Evolutionary conservation across 2,329 filamentous ascomycete species (phyloP).

Genomic region (Domatiomyces catenatus): DNA sequence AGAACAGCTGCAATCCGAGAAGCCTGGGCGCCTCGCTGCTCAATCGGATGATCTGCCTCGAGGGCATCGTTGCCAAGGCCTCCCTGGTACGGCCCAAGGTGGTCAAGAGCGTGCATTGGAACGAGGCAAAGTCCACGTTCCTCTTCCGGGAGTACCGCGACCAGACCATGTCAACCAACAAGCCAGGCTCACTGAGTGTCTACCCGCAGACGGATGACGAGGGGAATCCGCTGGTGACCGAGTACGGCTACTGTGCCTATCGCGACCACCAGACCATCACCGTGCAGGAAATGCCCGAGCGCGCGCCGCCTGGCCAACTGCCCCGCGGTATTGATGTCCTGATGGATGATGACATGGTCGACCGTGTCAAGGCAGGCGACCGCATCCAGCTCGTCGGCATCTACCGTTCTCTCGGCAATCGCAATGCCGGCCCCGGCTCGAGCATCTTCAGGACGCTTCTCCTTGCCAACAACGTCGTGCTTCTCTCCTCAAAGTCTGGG

Average conservation of each 20-base stretch:
- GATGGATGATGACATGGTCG: conserved; percentile 89
- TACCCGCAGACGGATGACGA: conserved; percentile 90
- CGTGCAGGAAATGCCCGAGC: conserved; percentile 97
- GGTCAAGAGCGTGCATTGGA: conserved; percentile 96
- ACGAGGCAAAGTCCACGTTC: conserved; percentile 72
- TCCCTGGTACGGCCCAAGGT: conserved; percentile 92
- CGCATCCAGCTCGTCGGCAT: conserved; percentile 94
- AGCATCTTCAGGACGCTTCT: conserved; percentile 90
- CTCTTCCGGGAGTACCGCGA: conserved; percentile 83
- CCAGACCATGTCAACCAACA: conserved; percentile 87
- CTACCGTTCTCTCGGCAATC: conserved; percentile 83
- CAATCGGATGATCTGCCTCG: conserved; percentile 92
- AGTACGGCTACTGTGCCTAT: conserved; percentile 92
- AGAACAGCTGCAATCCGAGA: conserved; percentile 85
- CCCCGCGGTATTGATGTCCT: conserved; percentile 93
- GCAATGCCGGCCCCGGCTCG: conserved; percentile 78
- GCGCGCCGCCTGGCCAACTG: conserved; percentile 86
- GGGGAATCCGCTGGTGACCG: conserved; percentile 79
- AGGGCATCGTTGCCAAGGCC: conserved; percentile 93
- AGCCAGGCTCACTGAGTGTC: conserved; percentile 73
- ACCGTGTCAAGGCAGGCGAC: conserved; percentile 88
- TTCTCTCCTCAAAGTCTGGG: conserved; percentile 89
- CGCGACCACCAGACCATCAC: conserved; percentile 95
- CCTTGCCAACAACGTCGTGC: conserved; percentile 84
- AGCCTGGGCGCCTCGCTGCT: conserved; percentile 78